phyloP scores from a whole-genome alignment of 2,329 filamentous ascomycete species.

The Berkeleyomyces rouxiae region DNA sequence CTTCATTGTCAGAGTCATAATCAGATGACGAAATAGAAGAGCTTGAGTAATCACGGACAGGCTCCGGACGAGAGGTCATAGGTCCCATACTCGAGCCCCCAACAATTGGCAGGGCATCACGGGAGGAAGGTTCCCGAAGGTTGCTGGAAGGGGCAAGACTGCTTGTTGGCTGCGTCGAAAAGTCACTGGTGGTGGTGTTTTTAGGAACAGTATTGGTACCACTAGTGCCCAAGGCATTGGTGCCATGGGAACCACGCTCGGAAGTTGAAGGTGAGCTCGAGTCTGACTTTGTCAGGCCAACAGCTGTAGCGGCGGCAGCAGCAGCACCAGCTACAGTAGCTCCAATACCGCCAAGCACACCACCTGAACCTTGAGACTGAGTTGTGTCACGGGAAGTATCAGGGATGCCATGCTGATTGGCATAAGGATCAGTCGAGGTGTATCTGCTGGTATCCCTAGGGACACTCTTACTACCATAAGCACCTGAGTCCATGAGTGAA shows the following conservation, averaged over 20 bases:
- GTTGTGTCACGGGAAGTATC: background rate
- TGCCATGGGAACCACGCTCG: background rate
- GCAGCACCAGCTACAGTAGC: constrained; percentile 10
- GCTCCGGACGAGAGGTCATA: background rate
- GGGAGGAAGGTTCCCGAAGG: background rate
- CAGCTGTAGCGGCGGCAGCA: constrained; percentile 10
- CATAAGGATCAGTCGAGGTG: background rate
- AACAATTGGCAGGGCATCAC: background rate
- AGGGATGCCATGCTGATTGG: background rate
- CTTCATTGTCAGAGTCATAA: background rate
- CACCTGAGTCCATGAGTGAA: background rate
- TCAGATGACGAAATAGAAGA: constrained; percentile 5
- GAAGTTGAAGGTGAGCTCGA: background rate
- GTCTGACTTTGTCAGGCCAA: constrained; percentile 2
- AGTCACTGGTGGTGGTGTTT: background rate
- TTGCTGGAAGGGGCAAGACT: background rate
- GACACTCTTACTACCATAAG: background rate
- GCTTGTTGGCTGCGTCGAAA: background rate
- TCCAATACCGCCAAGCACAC: constrained; percentile 6
- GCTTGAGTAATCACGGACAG: background rate
- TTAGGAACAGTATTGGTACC: background rate
- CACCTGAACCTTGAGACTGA: background rate
- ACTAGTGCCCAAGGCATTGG: background rate
- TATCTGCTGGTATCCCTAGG: background rate
- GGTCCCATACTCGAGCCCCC: background rate